Evolutionary conservation across 2,329 filamentous ascomycete species (phyloP).

Genomic region (Parafenestella ontariensis): DNA sequence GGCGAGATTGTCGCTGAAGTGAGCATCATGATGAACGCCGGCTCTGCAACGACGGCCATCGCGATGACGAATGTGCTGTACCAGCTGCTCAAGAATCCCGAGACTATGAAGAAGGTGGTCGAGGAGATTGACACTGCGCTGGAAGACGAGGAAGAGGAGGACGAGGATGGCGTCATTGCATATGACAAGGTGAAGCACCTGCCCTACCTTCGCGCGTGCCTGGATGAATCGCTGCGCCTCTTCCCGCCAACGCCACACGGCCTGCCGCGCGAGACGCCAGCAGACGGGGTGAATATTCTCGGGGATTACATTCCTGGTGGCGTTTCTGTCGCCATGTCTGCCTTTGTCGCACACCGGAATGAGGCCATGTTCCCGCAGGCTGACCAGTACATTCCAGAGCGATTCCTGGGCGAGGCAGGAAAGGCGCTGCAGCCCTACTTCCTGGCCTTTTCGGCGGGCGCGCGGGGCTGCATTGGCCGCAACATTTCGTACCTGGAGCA

Average conservation of each 20-base stretch:
- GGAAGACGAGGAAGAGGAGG: slow-evolving; percentile 35
- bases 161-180: slow-evolving; percentile 31
- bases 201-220: slow-evolving; percentile 49
- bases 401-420: slow-evolving; percentile 47
- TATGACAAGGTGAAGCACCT: slow-evolving; percentile 43
- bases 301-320: slow-evolving; percentile 38
- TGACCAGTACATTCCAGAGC: slow-evolving; percentile 43
- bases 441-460: slow-evolving; percentile 39
- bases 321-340: slow-evolving; percentile 45
- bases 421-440: slow-evolving; percentile 40
- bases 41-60: slow-evolving; percentile 60
- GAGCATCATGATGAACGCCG: slow-evolving; percentile 60
- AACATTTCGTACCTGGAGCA: slow-evolving; percentile 42
- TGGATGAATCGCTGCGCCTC: slow-evolving; percentile 55
- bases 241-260: slow-evolving; percentile 55
- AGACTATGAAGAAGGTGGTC: slow-evolving; percentile 29
- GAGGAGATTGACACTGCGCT: slow-evolving; percentile 39
- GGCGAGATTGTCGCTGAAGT: slow-evolving; percentile 66
- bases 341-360: slow-evolving; percentile 57
- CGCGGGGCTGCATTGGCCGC: slow-evolving; percentile 38
- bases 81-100: slow-evolving; percentile 59
- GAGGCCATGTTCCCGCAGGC: slow-evolving; percentile 38
- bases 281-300: slow-evolving; percentile 36
- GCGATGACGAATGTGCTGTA: slow-evolving; percentile 63
- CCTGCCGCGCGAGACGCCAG: slow-evolving; percentile 45